Conservation (phyloP, 768 basidiomycete species). For the Kwoniella shandongensis region DNA sequence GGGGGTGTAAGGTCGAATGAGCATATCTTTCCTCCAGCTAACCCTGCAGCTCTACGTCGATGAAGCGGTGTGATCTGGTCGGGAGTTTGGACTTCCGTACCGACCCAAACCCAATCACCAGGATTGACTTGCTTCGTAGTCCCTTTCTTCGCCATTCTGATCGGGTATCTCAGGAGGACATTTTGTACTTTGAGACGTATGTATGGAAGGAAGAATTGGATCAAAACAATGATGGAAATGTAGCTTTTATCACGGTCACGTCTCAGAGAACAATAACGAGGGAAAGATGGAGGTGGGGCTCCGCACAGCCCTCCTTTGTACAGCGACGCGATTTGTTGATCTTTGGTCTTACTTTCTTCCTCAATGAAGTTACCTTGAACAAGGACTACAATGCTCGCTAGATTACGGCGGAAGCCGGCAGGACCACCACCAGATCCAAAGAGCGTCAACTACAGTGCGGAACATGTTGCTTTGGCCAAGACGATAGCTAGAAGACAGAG, state of each 20-base stretch:
- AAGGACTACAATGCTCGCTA: constrained; percentile 16
- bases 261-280: too few species aligned
- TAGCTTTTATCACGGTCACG: neutral
- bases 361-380: neutral
- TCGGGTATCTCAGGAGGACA: neutral
- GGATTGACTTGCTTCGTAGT: neutral
- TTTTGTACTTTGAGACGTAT: constrained; percentile 1
- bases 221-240: constrained; percentile 4
- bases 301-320: neutral
- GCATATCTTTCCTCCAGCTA: constrained; percentile 46
- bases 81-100: constrained; percentile 61
- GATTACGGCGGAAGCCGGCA: constrained; percentile 5
- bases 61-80: constrained; percentile 70
- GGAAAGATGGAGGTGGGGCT: constrained; percentile 10
- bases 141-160: constrained; percentile 25
- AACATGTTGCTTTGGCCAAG: constrained; percentile 35
- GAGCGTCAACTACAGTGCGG: constrained; percentile 29
- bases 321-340: neutral
- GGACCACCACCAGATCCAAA: constrained; percentile 14
- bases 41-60: constrained; percentile 66
- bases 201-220: neutral
- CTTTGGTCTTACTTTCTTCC: neutral
- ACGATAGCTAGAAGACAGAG: constrained; percentile 27
- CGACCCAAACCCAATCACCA: constrained; percentile 73
- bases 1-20: neutral